These are phyloP conservation scores for Haplosporangium gracile DNA, from an alignment of 192 early-diverging fungal genomes.

Conservation along the genomic window DNA sequence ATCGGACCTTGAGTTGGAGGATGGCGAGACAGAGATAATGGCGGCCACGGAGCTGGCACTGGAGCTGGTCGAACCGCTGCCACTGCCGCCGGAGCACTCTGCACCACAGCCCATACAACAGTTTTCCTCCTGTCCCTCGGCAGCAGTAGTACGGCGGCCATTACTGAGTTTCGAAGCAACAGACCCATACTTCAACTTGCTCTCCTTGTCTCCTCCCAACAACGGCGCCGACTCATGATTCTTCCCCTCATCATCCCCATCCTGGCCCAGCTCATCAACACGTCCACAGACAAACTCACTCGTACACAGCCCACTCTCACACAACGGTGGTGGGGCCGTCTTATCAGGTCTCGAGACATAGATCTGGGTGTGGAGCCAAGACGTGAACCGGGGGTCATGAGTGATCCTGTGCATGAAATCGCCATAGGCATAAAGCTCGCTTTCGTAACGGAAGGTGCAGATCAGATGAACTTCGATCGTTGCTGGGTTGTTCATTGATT, in stretches of 20 bases:
- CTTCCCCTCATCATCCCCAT: no score
- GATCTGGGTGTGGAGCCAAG: slow-evolving; percentile 30
- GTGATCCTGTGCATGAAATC: slow-evolving; percentile 50
- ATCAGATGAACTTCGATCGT: slow-evolving; percentile 38
- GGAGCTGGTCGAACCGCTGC: background rate
- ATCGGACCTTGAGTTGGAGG: background rate
- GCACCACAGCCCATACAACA: slow-evolving; percentile 17
- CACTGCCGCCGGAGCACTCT: background rate
- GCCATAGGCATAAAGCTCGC: slow-evolving; percentile 47
- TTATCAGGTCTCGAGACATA: slow-evolving; percentile 50
- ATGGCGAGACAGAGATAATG: background rate
- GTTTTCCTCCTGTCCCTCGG: slow-evolving; percentile 5
- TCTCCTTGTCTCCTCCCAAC: background rate
- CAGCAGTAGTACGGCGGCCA: background rate
- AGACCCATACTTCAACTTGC: slow-evolving; percentile 9
- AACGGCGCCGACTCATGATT: slow-evolving; percentile 17
- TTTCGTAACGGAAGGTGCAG: slow-evolving; percentile 48
- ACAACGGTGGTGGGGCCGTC: slow-evolving; percentile 1
- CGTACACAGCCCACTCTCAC: slow-evolving; percentile 37
- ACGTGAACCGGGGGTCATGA: slow-evolving; percentile 37
- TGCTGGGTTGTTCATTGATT: background rate
- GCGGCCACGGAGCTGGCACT: slow-evolving; percentile 13
- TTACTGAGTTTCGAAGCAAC: background rate
- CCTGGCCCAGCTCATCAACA: background rate
- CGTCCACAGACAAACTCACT: slow-evolving; percentile 44